These are phyloP conservation scores for Nitzschia putrida DNA, from an alignment of 108 stramenopile species.

Conservation along the genomic window DNA sequence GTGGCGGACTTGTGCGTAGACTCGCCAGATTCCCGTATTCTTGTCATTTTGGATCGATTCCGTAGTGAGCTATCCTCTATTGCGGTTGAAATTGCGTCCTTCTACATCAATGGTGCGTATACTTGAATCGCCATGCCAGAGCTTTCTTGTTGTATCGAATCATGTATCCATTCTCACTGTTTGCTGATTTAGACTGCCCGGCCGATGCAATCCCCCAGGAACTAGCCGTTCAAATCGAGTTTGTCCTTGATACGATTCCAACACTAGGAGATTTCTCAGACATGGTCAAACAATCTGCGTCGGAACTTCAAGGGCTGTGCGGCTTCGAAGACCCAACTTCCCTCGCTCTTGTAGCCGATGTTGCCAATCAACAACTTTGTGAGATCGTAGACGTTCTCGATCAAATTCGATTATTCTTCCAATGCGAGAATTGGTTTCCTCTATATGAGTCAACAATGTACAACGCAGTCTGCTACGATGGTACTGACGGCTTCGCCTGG, in stretches of 20 bases:
- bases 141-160: no score
- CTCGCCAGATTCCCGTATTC: constrained; percentile 1
- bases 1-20: constrained; percentile 30
- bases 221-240: constrained; percentile 13
- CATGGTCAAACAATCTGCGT: constrained; percentile 9
- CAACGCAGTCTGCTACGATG: constrained; percentile 33
- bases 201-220: constrained; percentile 16
- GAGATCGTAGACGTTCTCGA: constrained; percentile 18
- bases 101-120: constrained; percentile 20
- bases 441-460: constrained; percentile 28
- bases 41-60: constrained; percentile 13
- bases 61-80: constrained; percentile 1
- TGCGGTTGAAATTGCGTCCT: constrained; percentile 13
- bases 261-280: constrained; percentile 14
- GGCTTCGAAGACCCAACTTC: constrained; percentile 16
- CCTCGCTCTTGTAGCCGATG: constrained; percentile 1
- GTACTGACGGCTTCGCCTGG: constrained; percentile 32
- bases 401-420: constrained; percentile 21
- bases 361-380: constrained; percentile 26
- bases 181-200: constrained; percentile 10
- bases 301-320: constrained; percentile 8
- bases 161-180: no score
- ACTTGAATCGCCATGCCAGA: no score
- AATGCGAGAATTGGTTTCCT: constrained; percentile 37
- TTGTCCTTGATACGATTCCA: constrained; percentile 22